A percentile compares a stretch with the other conserved stretches of the same genome.
phyloP scores from a whole-genome alignment of 257 asterid species.

The Fraxinus cuspidata region DNA sequence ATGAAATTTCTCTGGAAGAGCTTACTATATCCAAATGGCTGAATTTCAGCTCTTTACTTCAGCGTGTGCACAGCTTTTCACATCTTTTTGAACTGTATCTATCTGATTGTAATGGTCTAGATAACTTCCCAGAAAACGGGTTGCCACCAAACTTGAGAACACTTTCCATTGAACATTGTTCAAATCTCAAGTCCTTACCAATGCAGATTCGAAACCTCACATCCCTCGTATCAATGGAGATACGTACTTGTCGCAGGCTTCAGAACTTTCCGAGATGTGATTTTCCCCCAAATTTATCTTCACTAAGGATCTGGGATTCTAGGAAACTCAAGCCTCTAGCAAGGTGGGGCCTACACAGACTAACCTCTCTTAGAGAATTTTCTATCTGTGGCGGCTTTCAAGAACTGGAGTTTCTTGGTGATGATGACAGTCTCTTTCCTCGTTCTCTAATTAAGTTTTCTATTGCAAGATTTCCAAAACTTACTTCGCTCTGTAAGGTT shows the following conservation, averaged over 20 bases:
- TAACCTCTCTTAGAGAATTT: slow-evolving; percentile 53
- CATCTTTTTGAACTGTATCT: slow-evolving; percentile 51
- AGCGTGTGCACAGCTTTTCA: slow-evolving; percentile 43
- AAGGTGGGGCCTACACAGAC: slow-evolving; percentile 61
- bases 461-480: slow-evolving; percentile 59
- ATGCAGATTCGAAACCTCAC: no score
- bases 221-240: no score
- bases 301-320: slow-evolving; percentile 66
- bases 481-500: slow-evolving; percentile 50
- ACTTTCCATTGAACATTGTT: no score
- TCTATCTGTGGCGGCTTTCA: slow-evolving; percentile 73
- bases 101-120: slow-evolving; percentile 40
- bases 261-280: slow-evolving; percentile 48
- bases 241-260: slow-evolving; percentile 58
- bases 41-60: slow-evolving; percentile 45
- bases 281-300: slow-evolving; percentile 51
- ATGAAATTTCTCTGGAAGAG: slow-evolving; percentile 53
- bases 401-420: slow-evolving; percentile 50
- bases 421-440: slow-evolving; percentile 45
- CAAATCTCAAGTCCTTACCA: no score
- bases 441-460: slow-evolving; percentile 48
- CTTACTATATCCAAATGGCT: slow-evolving; percentile 50
- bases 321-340: slow-evolving; percentile 56
- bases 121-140: no score
- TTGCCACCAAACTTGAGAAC: no score